Base-by-base conservation (phyloP, 2,329 filamentous ascomycete genomes). In the Fusarium transvaalense region DNA sequence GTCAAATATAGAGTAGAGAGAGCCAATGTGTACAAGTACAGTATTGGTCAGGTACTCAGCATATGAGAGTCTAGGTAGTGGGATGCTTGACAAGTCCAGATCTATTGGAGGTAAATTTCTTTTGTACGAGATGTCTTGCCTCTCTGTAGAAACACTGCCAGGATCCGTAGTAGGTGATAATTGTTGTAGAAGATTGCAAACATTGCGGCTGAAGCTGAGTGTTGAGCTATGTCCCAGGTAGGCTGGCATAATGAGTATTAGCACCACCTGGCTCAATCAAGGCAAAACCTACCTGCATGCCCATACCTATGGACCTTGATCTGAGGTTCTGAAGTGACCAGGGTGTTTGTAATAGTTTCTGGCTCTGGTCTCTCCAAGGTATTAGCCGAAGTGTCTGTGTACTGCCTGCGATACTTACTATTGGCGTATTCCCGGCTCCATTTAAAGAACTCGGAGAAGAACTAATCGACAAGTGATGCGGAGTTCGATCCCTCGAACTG, bases 201-300 rank as follows among this genome's bases (percentile, higher is more conserved):
- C 68, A 31, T 66, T 71, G 15, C 68, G 60, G 19, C 67, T 68
- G 29, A 71, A 71, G 6, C 61, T 66, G 17, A 71, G 54, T 14
- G 68, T 71, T 17, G 64, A 71, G 29, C 68, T 71, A 13, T 71
- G 68, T 0, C 67, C 68, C 12, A 71, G 67, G 27, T 71, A 71
- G 29, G 68, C 68, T 71, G 5, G 17, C 7, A 21, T 6, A 6
- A n/a, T 61, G 17, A 56, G 63, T 41, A 15, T n/a, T 15, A 6
- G 12, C 5, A 6, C 6, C 3, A 12, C 2, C 12, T 14, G n/a
- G 7, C 15, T 8, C 3, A 29, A 13, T 3, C 3, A 6, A 25
- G 10, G 2, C 17, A 4, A 29, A 10, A n/a, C 61, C 14, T 56
- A 71, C 68, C 61, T 4, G 60, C 54, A 32, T 71, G 68, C 12